These are phyloP conservation scores for Castanospermum australe DNA, from an alignment of 306 rosid genomes.

Conservation along the genomic window DNA sequence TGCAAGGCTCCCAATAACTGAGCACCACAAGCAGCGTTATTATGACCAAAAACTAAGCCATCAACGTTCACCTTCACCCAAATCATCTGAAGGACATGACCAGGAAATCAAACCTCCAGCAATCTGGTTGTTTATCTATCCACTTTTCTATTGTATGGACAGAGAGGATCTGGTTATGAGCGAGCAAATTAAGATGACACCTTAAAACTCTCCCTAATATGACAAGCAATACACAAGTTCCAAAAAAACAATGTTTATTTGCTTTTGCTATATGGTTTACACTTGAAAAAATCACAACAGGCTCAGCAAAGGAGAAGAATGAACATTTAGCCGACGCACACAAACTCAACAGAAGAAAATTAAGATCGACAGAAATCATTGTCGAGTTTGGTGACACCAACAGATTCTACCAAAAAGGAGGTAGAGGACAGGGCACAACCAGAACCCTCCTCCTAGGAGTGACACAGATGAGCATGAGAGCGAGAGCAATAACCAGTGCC, in stretches of 20 bases:
- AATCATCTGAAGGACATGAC: background rate
- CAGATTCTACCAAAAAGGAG: background rate
- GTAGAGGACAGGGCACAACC: conserved; percentile 4
- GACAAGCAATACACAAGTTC: background rate
- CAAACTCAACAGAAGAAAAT: background rate
- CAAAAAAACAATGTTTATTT: background rate
- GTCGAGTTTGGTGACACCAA: background rate
- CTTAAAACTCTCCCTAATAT: background rate
- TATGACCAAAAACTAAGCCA: too few species aligned
- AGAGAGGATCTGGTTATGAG: background rate
- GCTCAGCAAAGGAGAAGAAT: background rate
- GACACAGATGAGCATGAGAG: conserved; percentile 25
- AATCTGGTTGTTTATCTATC: too few species aligned
- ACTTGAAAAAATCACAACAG: background rate
- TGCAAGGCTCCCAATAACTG: too few species aligned
- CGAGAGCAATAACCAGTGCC: conserved; percentile 34
- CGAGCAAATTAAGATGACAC: background rate
- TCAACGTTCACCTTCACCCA: too few species aligned
- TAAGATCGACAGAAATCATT: background rate
- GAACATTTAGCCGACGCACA: background rate
- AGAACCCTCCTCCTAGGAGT: conserved; percentile 37
- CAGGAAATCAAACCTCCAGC: background rate
- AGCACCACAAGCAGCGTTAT: too few species aligned
- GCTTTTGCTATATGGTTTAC: background rate
- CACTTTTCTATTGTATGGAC: background rate